Conservation (phyloP, 352 stramenopile genomes). For the Phytophthora hibernalis region DNA sequence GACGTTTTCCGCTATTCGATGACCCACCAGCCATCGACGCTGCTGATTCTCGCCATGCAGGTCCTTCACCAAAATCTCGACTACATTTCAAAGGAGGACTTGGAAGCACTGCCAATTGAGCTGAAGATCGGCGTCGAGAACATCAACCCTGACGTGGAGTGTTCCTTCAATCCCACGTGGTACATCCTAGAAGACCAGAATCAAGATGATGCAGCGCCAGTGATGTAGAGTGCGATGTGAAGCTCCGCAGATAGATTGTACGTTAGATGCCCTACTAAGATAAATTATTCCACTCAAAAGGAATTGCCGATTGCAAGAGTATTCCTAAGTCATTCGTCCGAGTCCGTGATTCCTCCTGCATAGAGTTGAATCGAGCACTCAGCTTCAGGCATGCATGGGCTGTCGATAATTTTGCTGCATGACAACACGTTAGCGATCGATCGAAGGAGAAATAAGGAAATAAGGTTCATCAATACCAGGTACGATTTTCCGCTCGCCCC, state of each 20-base stretch:
- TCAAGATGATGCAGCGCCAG: conserved; percentile 38
- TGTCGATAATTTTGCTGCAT: conserved; percentile 84
- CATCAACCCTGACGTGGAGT: conserved; percentile 75
- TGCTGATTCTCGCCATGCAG: conserved; percentile 79
- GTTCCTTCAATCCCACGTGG: conserved; percentile 73
- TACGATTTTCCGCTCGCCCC: conserved; percentile 90
- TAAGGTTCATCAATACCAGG: conserved; percentile 59
- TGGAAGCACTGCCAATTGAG: conserved; percentile 66
- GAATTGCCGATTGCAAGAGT: background rate
- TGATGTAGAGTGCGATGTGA: conserved; percentile 46
- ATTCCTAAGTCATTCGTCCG: conserved; percentile 50
- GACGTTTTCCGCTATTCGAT: conserved; percentile 78
- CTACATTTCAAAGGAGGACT: conserved; percentile 44
- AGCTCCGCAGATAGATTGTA: conserved; percentile 47
- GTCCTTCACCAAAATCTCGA: conserved; percentile 57
- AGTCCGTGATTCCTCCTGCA: conserved; percentile 65
- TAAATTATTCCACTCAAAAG: conserved; percentile 46
- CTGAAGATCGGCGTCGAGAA: conserved; percentile 68
- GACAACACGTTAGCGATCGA: conserved; percentile 7
- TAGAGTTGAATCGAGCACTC: conserved; percentile 83
- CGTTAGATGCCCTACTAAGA: conserved; percentile 42
- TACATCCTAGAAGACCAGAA: conserved; percentile 64
- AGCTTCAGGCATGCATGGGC: conserved; percentile 86
- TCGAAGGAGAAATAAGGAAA: background rate
- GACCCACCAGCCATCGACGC: conserved; percentile 63